Base-by-base conservation (phyloP, 2,329 filamentous ascomycete genomes). In the Domatiomyces globalis region DNA sequence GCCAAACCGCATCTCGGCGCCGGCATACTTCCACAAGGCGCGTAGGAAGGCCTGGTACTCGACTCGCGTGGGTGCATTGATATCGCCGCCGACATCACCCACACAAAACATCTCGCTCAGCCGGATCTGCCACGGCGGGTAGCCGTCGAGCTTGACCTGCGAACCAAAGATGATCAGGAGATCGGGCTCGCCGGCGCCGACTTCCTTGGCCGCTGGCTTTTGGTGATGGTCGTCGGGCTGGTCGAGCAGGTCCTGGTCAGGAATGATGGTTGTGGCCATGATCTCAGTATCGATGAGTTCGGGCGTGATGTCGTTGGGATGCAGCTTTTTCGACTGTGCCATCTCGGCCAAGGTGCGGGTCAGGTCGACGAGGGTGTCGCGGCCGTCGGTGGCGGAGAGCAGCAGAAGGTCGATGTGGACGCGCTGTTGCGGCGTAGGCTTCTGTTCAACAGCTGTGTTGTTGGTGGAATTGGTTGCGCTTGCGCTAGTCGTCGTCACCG, bases 41-140 rank as follows among this genome's bases (percentile, higher is more conserved):
- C 83, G 78, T 57, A 96, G 73, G 67, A 96, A 98, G 27, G 94
- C 84, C 64, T 95, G 89, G 67, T 98, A 98, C 45, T 88, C 88
- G 17, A 98, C 89, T 1, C 66, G 62, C 49, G 59, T 59, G 42
- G 48, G 52, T 12, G 49, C 50, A 48, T 56, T 58, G 10, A 70
- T 69, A 39, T 62, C 60, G 4, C 65, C 65, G 50, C 64, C 66
- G 0, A 66, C 68, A 53, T 69, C 66, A 5, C 71, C 69, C 2
- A 77, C 78, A 65, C 72, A 79, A 65, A 89, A 95, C 52, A 98
- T 95, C 73, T 98, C 92, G 0, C 89, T 95, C 63, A 98, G 71
- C 44, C 92, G 79, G 55, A 96, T 78, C 69, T 95, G 92, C 92
- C 92, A 98, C 1, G 92, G 92, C 8, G 92, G 92, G 65, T 96